Percentiles rank a stretch among this genome's conserved stretches.
These are phyloP conservation scores for Saccharomycodes ludwigii DNA, from an alignment of 805 yeast species.

Conservation along the genomic window DNA sequence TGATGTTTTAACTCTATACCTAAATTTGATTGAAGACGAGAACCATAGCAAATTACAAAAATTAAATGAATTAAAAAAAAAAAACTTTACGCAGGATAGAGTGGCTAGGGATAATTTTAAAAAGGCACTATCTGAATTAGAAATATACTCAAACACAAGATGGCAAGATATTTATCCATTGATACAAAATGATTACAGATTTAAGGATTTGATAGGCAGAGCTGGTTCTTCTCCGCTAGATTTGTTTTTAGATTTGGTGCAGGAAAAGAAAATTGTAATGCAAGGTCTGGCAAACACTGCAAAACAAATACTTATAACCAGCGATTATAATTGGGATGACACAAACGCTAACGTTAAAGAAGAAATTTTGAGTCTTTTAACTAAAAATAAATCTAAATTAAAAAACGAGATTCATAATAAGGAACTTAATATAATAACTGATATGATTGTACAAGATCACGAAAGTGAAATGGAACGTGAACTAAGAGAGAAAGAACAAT, in stretches of 20 bases:
- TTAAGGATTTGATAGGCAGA: conserved; percentile 54
- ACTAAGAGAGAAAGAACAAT: too few species aligned
- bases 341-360: conserved; percentile 12
- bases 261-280: conserved; percentile 43
- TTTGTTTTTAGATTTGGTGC: conserved; percentile 61
- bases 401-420: too few species aligned
- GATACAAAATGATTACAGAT: conserved; percentile 44
- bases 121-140: conserved; percentile 28
- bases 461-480: too few species aligned
- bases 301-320: conserved; percentile 34
- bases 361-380: too few species aligned
- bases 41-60: conserved; percentile 14
- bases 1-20: conserved; percentile 42
- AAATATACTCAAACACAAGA: conserved; percentile 36
- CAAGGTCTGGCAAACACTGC: conserved; percentile 50
- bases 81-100: conserved; percentile 46
- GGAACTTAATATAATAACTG: too few species aligned
- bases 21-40: conserved; percentile 18
- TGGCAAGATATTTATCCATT: conserved; percentile 46
- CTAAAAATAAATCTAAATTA: too few species aligned
- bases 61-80: conserved; percentile 17
- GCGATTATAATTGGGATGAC: conserved; percentile 15
- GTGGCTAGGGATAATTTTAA: conserved; percentile 53
- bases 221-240: conserved; percentile 71
- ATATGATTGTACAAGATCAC: too few species aligned